Evolutionary conservation across 495 filamentous ascomycete species (phyloP).

Genomic region (Poronia punctata): DNA sequence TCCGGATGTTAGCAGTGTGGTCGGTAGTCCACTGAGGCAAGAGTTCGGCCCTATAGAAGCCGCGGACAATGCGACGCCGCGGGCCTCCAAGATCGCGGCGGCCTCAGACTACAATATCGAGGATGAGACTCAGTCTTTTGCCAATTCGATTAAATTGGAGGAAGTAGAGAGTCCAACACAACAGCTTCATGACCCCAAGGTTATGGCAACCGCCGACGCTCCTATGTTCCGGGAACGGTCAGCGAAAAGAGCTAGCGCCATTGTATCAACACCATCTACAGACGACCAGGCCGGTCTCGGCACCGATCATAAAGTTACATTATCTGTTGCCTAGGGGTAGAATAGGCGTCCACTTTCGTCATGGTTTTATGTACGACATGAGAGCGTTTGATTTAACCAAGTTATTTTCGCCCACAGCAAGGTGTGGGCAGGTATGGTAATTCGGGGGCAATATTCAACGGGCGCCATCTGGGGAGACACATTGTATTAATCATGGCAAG

Average conservation of each 20-base stretch:
- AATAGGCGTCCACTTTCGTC: not conserved
- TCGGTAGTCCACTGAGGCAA: conserved; percentile 23
- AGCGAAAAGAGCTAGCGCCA: conserved; percentile 4
- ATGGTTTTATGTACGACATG: conserved; percentile 4
- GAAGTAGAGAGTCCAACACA: not conserved
- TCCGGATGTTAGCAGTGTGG: conserved; percentile 16
- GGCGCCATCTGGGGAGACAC: conserved; percentile 3
- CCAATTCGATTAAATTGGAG: not conserved
- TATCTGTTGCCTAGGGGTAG: conserved; percentile 12
- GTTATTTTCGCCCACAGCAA: conserved; percentile 9
- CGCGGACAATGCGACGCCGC: conserved; percentile 14
- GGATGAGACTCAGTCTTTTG: not conserved
- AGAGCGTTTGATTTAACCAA: conserved; percentile 2
- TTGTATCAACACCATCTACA: not conserved
- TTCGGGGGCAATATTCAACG: conserved; percentile 3
- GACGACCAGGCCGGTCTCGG: conserved; percentile 11
- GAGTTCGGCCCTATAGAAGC: conserved; percentile 20
- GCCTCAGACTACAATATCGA: conserved; percentile 1
- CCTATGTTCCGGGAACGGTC: conserved; percentile 7
- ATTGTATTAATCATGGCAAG: conserved; percentile 7
- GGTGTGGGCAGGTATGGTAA: conserved; percentile 6
- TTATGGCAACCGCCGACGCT: not conserved
- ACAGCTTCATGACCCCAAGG: too few species aligned
- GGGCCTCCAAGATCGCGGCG: conserved; percentile 8
- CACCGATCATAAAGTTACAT: conserved; percentile 9